These are phyloP conservation scores for Pleurotus ostreatus DNA, from an alignment of 768 basidiomycete genomes.

Conservation along the genomic window DNA sequence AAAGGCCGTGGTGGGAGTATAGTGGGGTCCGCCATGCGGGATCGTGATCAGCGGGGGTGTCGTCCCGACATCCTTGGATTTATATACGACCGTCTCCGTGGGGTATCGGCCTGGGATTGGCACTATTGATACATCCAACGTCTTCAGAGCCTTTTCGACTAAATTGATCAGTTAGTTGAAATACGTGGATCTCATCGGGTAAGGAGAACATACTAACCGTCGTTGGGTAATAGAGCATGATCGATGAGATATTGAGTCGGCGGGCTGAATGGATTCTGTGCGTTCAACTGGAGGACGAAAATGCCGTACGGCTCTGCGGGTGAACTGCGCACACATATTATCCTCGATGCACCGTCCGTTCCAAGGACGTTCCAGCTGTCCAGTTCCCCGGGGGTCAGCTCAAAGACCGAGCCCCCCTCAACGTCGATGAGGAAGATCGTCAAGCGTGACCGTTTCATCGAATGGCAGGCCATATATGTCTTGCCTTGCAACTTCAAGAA, in stretches of 20 bases:
- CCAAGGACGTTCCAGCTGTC: conserved; percentile 54
- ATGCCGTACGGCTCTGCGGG: conserved; percentile 43
- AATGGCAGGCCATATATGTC: conserved; percentile 37
- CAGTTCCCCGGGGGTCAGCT: conserved; percentile 39
- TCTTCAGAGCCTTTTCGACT: conserved; percentile 41
- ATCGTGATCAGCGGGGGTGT: conserved; percentile 44
- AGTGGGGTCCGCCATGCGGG: conserved; percentile 67
- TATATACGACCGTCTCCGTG: conserved; percentile 53
- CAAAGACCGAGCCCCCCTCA: conserved; percentile 32
- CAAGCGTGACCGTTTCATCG: conserved; percentile 50
- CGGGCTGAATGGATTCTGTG: conserved; percentile 3
- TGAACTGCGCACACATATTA: conserved; percentile 50
- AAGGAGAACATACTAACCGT: conserved; percentile 29
- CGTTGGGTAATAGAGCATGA: conserved; percentile 31
- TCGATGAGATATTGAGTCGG: conserved; percentile 38
- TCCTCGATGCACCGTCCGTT: conserved; percentile 36
- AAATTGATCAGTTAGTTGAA: neutral
- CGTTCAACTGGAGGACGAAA: conserved; percentile 38
- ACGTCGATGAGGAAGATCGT: conserved; percentile 46
- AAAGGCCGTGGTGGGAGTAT: conserved; percentile 43
- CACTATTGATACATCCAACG: conserved; percentile 39
- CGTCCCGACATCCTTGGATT: conserved; percentile 17
- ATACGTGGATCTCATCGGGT: neutral
- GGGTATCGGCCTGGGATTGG: conserved; percentile 45
- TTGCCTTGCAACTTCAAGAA: conserved; percentile 25